Percentiles rank a stretch among this genome's conserved stretches.
Conservation (phyloP, 192 early-diverging fungal genomes). For the Umbelopsis ramanniana region DNA sequence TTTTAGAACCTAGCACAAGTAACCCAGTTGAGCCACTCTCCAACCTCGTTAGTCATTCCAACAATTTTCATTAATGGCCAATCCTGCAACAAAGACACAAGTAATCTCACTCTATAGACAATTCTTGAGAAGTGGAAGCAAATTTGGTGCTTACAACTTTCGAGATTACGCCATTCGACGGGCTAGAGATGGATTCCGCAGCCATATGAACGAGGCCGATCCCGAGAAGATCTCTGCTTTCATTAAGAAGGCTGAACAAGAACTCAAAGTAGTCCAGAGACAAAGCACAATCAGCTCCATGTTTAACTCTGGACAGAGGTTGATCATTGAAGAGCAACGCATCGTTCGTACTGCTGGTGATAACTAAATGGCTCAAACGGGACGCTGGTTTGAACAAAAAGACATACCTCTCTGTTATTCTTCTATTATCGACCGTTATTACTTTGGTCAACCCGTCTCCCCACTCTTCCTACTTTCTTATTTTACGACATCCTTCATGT, state of each 20-base stretch:
- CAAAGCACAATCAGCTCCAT: slow-evolving; percentile 79
- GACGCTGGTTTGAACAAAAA: neutral
- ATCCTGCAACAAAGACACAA: slow-evolving; percentile 53
- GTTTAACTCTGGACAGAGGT: slow-evolving; percentile 64
- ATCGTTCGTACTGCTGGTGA: slow-evolving; percentile 10
- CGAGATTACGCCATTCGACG: slow-evolving; percentile 83
- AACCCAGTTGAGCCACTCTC: too few species aligned
- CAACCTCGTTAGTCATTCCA: too few species aligned
- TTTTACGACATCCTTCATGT: slow-evolving; percentile 5
- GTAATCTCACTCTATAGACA: slow-evolving; percentile 77
- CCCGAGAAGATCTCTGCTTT: slow-evolving; percentile 56
- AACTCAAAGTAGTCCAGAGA: slow-evolving; percentile 75
- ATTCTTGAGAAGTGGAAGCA: slow-evolving; percentile 73
- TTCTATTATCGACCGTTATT: neutral
- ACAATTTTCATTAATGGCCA: slow-evolving; percentile 15
- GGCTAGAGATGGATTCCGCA: slow-evolving; percentile 78
- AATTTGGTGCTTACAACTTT: slow-evolving; percentile 88
- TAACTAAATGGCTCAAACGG: slow-evolving; percentile 20
- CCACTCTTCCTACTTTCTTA: slow-evolving; percentile 4
- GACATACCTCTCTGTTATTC: too few species aligned
- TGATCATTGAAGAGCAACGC: slow-evolving; percentile 65
- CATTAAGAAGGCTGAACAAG: slow-evolving; percentile 62
- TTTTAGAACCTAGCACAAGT: too few species aligned
- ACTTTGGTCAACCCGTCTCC: neutral
- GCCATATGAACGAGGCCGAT: slow-evolving; percentile 57